phyloP scores from a whole-genome alignment of 768 basidiomycete species.

The Austroboletus eburneus region DNA sequence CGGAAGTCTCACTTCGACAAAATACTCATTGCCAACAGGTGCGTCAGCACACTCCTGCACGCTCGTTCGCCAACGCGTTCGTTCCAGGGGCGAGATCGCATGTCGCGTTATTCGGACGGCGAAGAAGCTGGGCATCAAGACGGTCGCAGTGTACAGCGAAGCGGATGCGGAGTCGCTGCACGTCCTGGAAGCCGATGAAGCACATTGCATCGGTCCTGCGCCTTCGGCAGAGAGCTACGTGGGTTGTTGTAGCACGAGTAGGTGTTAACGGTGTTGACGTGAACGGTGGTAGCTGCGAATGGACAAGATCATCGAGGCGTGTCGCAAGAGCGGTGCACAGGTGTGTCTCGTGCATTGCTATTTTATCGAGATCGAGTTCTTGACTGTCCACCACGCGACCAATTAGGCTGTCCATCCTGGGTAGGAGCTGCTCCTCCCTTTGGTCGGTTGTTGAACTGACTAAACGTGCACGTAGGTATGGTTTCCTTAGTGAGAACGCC shows the following conservation, averaged over 20 bases:
- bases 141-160: constrained; percentile 90
- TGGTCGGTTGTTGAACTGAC: background rate
- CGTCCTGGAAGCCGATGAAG: constrained; percentile 82
- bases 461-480: constrained; percentile 49
- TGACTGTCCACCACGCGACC: constrained; percentile 1
- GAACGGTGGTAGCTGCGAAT: constrained; percentile 57
- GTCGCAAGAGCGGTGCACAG: constrained; percentile 79
- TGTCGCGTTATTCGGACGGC: constrained; percentile 93
- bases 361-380: background rate
- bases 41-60: background rate
- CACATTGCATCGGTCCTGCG: constrained; percentile 92
- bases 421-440: constrained; percentile 35
- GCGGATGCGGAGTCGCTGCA: constrained; percentile 80
- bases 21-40: constrained; percentile 89
- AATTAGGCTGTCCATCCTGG: constrained; percentile 88
- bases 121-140: constrained; percentile 81
- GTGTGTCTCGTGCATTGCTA: constrained; percentile 35
- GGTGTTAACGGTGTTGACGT: constrained; percentile 1
- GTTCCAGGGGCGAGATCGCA: constrained; percentile 84
- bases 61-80: background rate
- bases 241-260: constrained; percentile 28
- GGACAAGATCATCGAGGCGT: constrained; percentile 86
- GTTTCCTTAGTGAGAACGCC: constrained; percentile 91
- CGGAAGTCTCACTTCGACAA: constrained; percentile 74
- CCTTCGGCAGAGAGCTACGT: constrained; percentile 88